phyloP scores from a whole-genome alignment of 768 basidiomycete species.

The Mycena rosella region DNA sequence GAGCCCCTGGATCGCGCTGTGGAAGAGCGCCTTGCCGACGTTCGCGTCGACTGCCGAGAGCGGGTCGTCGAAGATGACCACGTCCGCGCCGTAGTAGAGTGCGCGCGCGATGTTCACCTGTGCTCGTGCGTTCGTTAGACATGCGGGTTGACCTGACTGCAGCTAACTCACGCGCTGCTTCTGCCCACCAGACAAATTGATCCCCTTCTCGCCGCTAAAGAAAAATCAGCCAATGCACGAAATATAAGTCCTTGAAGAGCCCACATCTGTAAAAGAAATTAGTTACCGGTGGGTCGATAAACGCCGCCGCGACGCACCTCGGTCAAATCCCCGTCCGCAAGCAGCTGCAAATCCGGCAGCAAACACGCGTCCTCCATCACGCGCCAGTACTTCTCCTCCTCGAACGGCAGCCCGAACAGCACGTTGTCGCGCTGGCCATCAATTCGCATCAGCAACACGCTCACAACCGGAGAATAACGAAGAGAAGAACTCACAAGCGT shows the following conservation, averaged over 20 bases:
- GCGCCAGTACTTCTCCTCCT: conserved; percentile 76
- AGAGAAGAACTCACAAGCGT: conserved; percentile 57
- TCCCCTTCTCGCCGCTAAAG: conserved; percentile 46
- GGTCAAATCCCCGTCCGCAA: conserved; percentile 79
- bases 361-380: conserved; percentile 71
- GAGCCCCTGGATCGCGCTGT: conserved; percentile 68
- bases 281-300: too few relatives aligned
- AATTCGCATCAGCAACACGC: not conserved
- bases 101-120: conserved; percentile 79
- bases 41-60: conserved; percentile 81
- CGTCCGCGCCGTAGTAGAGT: conserved; percentile 73
- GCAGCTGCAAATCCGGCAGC: conserved; percentile 70
- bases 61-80: conserved; percentile 74
- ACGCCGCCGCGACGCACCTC: conserved; percentile 55
- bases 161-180: conserved; percentile 62
- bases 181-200: conserved; percentile 76
- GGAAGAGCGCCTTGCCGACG: conserved; percentile 77
- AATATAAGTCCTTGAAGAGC: too few relatives aligned
- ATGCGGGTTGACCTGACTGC: too few relatives aligned
- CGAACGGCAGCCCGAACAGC: conserved; percentile 72
- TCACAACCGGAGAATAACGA: not conserved
- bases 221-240: not conserved
- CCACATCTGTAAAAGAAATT: too few relatives aligned
- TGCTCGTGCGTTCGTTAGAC: too few relatives aligned
- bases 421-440: conserved; percentile 71